These are phyloP conservation scores for Heritiera fomes DNA, from an alignment of 345 rosid species.

Conservation along the genomic window DNA sequence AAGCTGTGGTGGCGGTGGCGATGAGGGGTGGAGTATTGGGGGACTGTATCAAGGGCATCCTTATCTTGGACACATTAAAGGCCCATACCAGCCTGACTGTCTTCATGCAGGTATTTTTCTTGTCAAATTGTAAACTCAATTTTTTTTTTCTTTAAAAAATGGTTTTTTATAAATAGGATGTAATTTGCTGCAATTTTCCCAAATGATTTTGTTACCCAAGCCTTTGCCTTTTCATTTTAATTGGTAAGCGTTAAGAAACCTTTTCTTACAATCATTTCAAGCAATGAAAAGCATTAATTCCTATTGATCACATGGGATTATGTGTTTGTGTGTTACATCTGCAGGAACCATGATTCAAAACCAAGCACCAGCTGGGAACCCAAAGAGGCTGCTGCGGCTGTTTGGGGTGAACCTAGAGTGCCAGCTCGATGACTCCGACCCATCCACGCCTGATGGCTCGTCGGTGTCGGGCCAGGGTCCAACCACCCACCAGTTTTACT, in stretches of 20 bases:
- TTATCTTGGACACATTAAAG: conserved; percentile 38
- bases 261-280: background rate
- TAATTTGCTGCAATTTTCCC: background rate
- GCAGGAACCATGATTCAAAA: conserved; percentile 30
- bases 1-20: conserved; percentile 19
- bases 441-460: conserved; percentile 62
- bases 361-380: conserved; percentile 45
- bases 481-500: conserved; percentile 33
- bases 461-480: conserved; percentile 42
- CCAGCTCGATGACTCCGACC: conserved; percentile 57
- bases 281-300: background rate
- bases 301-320: background rate
- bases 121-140: background rate
- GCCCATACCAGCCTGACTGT: conserved; percentile 53
- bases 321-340: conserved; percentile 15
- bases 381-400: conserved; percentile 70
- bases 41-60: conserved; percentile 34
- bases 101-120: conserved; percentile 61
- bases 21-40: conserved; percentile 26
- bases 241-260: background rate
- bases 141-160: background rate
- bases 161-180: background rate
- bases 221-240: background rate
- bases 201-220: background rate
- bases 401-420: conserved; percentile 95